A percentile compares a stretch with the other conserved stretches of the same genome.
Conservation (phyloP, 2,329 filamentous ascomycete species). For the Fonsecaea pedrosoi region DNA sequence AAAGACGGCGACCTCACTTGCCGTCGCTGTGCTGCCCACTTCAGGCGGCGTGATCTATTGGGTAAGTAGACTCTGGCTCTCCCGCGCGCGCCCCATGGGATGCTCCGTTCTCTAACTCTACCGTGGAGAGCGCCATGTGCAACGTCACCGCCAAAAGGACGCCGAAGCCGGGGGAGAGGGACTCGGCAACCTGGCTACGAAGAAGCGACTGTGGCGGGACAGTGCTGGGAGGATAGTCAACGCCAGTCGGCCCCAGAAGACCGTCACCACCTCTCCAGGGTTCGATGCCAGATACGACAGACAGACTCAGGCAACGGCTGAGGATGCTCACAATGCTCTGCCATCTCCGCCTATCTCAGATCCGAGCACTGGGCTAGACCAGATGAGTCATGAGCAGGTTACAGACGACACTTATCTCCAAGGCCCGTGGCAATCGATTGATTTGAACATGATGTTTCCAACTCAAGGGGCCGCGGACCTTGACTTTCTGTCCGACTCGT, state of each 20-base stretch:
- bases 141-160: slow-evolving; percentile 59
- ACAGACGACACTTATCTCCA: too few species aligned
- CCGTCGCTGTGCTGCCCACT: slow-evolving; percentile 65
- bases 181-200: slow-evolving; percentile 55
- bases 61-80: slow-evolving; percentile 48
- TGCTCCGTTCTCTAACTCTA: slow-evolving; percentile 40
- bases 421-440: too few species aligned
- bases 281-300: too few species aligned
- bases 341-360: too few species aligned
- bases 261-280: too few species aligned
- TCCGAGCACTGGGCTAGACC: too few species aligned
- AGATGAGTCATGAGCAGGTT: too few species aligned
- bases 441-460: too few species aligned
- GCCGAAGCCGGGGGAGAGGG: slow-evolving; percentile 58
- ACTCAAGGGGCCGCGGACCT: too few species aligned
- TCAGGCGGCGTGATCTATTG: slow-evolving; percentile 65
- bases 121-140: slow-evolving; percentile 62
- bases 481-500: too few species aligned
- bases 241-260: slow-evolving; percentile 7
- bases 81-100: not conserved
- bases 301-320: too few species aligned
- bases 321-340: too few species aligned
- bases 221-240: slow-evolving; percentile 56
- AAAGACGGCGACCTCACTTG: slow-evolving; percentile 62
- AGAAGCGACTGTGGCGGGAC: slow-evolving; percentile 59